Conservation (phyloP, 768 basidiomycete species). For the Mycena albidolilacea region DNA sequence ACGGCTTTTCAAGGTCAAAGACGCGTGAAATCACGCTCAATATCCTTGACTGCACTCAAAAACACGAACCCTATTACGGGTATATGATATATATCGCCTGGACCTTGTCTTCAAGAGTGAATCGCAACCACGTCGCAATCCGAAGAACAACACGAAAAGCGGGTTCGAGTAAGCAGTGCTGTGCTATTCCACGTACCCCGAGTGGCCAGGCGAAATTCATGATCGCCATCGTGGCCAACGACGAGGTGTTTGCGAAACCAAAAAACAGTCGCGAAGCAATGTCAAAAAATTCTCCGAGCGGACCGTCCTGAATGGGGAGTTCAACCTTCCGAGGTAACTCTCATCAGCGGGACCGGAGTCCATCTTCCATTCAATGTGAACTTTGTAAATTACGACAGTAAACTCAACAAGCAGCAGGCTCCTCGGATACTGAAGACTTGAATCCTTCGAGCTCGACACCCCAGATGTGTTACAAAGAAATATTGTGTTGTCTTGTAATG, state of each 20-base stretch:
- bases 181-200: constrained; percentile 30
- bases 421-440: too few species aligned
- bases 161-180: background rate
- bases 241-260: background rate
- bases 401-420: too few species aligned
- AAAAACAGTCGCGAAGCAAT: background rate
- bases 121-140: constrained; percentile 8
- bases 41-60: background rate
- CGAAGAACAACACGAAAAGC: constrained; percentile 23
- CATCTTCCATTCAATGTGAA: too few species aligned
- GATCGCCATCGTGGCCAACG: constrained; percentile 8
- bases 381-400: too few species aligned
- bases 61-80: background rate
- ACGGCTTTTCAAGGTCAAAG: background rate
- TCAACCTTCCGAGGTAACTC: too few species aligned
- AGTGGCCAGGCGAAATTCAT: constrained; percentile 8
- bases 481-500: too few species aligned
- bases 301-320: background rate
- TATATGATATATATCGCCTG: background rate
- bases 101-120: constrained; percentile 17
- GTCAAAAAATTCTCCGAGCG: background rate
- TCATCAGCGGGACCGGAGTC: too few species aligned
- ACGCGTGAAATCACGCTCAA: background rate
- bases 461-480: too few species aligned
- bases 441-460: too few species aligned